phyloP scores from a whole-genome alignment of 331 rosid genomes.

The Ulmus americana region DNA sequence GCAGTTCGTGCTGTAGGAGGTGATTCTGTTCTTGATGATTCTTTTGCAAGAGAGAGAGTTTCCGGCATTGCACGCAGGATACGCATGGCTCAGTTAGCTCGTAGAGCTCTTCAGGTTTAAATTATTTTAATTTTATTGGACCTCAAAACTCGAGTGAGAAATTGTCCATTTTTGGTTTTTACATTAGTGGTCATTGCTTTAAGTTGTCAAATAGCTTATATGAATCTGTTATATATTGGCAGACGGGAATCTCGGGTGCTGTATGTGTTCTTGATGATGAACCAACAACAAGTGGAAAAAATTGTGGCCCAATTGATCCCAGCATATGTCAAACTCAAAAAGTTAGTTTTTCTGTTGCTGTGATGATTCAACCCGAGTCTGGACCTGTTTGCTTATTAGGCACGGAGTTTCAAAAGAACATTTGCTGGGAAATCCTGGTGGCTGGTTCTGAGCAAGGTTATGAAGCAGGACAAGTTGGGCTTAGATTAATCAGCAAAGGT shows the following conservation, averaged over 20 bases:
- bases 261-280: slow-evolving; percentile 92
- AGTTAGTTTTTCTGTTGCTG: slow-evolving; percentile 72
- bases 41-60: slow-evolving; percentile 97
- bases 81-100: slow-evolving; percentile 82
- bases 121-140: not conserved
- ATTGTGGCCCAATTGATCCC: slow-evolving; percentile 72
- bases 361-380: slow-evolving; percentile 93
- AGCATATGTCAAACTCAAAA: slow-evolving; percentile 80
- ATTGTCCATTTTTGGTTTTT: not conserved
- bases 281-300: slow-evolving; percentile 80
- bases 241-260: slow-evolving; percentile 88
- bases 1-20: slow-evolving; percentile 99
- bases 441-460: slow-evolving; percentile 99
- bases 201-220: not conserved
- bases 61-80: slow-evolving; percentile 94
- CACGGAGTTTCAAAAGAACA: slow-evolving; percentile 77
- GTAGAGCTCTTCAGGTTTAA: slow-evolving; percentile 86
- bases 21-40: slow-evolving; percentile 95
- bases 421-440: slow-evolving; percentile 96
- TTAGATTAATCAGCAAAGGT: slow-evolving; percentile 90
- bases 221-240: slow-evolving; percentile 27
- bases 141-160: not conserved
- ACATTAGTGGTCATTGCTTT: not conserved
- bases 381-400: slow-evolving; percentile 97
- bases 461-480: slow-evolving; percentile 99